phyloP scores from a whole-genome alignment of 2,329 filamentous ascomycete species.

The Penicillium sp. region DNA sequence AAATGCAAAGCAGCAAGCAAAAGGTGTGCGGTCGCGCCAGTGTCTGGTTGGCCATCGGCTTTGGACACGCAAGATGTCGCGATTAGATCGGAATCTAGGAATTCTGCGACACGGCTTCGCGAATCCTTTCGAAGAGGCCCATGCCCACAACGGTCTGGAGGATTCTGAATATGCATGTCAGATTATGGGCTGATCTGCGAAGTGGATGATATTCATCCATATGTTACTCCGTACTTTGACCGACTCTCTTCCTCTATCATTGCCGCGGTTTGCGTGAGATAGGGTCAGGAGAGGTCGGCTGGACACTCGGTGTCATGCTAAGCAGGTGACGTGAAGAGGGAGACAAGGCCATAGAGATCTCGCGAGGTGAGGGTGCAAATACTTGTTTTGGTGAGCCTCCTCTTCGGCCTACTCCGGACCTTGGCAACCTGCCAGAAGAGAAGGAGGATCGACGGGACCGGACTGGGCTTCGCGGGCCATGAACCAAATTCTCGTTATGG shows the following conservation, averaged over 20 bases:
- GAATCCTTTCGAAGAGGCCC: neutral
- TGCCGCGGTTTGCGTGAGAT: conserved; percentile 12
- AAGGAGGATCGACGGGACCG: conserved; percentile 28
- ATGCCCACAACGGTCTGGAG: neutral
- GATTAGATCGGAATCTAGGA: neutral
- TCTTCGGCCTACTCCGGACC: conserved; percentile 8
- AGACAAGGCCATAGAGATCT: conserved; percentile 26
- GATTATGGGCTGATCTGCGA: neutral
- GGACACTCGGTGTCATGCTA: conserved; percentile 25
- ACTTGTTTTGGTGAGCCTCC: conserved; percentile 19
- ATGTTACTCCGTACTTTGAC: neutral
- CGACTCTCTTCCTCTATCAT: conserved; percentile 9
- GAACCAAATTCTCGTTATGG: neutral
- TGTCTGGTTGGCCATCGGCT: neutral
- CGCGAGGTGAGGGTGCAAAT: conserved; percentile 15
- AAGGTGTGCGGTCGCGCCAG: neutral
- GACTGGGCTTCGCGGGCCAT: conserved; percentile 15
- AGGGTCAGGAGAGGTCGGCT: conserved; percentile 21
- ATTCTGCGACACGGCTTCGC: neutral
- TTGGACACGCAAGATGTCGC: neutral
- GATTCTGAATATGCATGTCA: neutral
- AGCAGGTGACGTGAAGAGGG: conserved; percentile 28
- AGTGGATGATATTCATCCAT: neutral
- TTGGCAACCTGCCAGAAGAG: conserved; percentile 17
- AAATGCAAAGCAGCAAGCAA: neutral